Evolutionary conservation across 169 alveolate species (phyloP).

Genomic region (Plasmodium gonderi): DNA sequence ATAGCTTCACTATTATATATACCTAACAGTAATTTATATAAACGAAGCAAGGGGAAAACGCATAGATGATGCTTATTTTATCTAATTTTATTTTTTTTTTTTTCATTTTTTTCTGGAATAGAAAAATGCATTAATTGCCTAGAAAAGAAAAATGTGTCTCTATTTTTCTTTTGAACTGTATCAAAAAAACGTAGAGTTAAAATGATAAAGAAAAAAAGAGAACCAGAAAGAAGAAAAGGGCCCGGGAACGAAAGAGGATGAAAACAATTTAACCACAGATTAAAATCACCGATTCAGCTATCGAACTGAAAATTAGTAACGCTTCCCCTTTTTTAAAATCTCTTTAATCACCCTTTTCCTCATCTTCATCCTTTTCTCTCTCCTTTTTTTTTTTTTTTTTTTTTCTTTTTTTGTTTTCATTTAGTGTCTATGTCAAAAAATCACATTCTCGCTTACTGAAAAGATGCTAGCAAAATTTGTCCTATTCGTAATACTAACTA

Average conservation of each 20-base stretch:
- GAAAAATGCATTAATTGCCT: neutral
- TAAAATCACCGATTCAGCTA: neutral
- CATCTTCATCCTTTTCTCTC: neutral
- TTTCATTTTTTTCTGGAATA: neutral
- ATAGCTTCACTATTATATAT: neutral
- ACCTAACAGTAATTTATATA: neutral
- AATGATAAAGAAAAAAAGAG: neutral
- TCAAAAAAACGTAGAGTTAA: neutral
- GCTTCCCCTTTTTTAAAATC: neutral
- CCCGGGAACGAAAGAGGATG: neutral
- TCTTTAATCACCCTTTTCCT: neutral
- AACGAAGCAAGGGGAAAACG: neutral
- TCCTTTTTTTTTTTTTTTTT: neutral
- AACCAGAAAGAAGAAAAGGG: neutral
- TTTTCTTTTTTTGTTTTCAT: neutral
- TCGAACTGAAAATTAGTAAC: neutral
- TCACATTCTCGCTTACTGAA: neutral
- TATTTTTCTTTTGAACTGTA: neutral
- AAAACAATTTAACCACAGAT: neutral
- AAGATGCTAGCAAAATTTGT: slow-evolving; percentile 40
- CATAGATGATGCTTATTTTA: neutral
- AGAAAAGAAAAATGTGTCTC: neutral
- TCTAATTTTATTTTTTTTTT: neutral
- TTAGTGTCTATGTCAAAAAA: neutral
- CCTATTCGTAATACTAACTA: slow-evolving; percentile 27